Evolutionary conservation across 768 basidiomycete species (phyloP).

Genomic region (Boletellus ananas): DNA sequence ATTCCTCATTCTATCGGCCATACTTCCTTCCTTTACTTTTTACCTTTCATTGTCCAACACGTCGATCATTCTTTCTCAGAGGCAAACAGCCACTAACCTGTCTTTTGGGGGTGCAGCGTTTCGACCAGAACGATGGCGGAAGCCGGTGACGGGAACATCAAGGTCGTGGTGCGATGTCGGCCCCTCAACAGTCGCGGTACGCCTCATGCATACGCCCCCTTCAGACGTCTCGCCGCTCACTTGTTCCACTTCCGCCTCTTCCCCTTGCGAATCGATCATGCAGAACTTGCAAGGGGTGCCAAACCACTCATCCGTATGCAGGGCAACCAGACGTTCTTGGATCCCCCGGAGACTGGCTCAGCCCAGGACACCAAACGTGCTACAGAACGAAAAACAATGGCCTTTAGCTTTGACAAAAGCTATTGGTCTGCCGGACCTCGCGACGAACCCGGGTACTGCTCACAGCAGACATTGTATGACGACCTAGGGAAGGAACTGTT

Average conservation of each 20-base stretch:
- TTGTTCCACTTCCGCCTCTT: neutral
- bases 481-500: constrained; percentile 92
- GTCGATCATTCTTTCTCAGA: constrained; percentile 11
- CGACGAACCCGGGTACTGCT: constrained; percentile 88
- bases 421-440: constrained; percentile 94
- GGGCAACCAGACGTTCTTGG: constrained; percentile 88
- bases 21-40: constrained; percentile 1
- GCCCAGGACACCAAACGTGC: constrained; percentile 72
- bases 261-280: constrained; percentile 4
- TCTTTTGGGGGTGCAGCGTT: constrained; percentile 13
- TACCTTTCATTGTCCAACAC: constrained; percentile 1
- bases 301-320: constrained; percentile 93
- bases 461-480: constrained; percentile 90
- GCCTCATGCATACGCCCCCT: constrained; percentile 24
- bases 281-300: constrained; percentile 91
- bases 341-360: constrained; percentile 80
- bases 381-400: constrained; percentile 84
- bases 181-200: constrained; percentile 92
- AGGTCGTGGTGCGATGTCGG: constrained; percentile 92
- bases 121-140: constrained; percentile 54
- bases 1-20: constrained; percentile 3
- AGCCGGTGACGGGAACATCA: constrained; percentile 83
- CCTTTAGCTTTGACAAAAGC: constrained; percentile 94
- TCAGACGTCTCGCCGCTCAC: constrained; percentile 1
- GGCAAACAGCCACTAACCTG: constrained; percentile 5